phyloP scores from a whole-genome alignment of 805 yeast genomes.

The Scheffersomyces ergatensis region DNA sequence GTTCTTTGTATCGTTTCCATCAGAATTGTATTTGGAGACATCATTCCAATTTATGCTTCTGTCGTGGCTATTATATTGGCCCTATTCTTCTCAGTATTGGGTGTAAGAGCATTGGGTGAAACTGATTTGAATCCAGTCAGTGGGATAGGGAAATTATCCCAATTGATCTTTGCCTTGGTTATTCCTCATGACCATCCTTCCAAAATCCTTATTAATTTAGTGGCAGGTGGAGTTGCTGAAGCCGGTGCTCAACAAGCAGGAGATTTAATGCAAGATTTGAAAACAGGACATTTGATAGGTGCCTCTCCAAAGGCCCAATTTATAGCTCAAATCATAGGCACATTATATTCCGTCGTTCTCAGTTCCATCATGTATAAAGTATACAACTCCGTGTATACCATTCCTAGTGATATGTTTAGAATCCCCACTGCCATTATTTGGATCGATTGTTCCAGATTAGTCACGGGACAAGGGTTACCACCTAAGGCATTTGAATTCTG shows the following conservation, averaged over 20 bases:
- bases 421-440: slow-evolving; percentile 95
- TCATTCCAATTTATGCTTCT: slow-evolving; percentile 71
- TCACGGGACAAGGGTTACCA: slow-evolving; percentile 89
- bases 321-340: slow-evolving; percentile 84
- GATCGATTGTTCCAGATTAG: slow-evolving; percentile 93
- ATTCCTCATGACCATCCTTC: slow-evolving; percentile 77
- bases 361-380: slow-evolving; percentile 80
- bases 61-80: slow-evolving; percentile 72
- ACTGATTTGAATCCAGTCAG: slow-evolving; percentile 96
- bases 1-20: slow-evolving; percentile 66
- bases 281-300: slow-evolving; percentile 88
- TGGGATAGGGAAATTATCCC: slow-evolving; percentile 94
- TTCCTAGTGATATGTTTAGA: slow-evolving; percentile 79
- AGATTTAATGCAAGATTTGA: slow-evolving; percentile 94
- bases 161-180: slow-evolving; percentile 78
- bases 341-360: slow-evolving; percentile 75
- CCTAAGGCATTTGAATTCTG: slow-evolving; percentile 66
- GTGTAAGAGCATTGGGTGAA: slow-evolving; percentile 93
- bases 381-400: slow-evolving; percentile 77
- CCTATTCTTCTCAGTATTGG: slow-evolving; percentile 74
- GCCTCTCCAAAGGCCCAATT: slow-evolving; percentile 94
- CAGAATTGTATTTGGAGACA: slow-evolving; percentile 62
- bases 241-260: slow-evolving; percentile 99
- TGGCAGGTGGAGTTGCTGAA: slow-evolving; percentile 96
- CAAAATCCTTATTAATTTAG: slow-evolving; percentile 75